Evolutionary conservation across 2,329 filamentous ascomycete genomes (phyloP).

Genomic region (Ophiocordyceps camponoti-floridani): DNA sequence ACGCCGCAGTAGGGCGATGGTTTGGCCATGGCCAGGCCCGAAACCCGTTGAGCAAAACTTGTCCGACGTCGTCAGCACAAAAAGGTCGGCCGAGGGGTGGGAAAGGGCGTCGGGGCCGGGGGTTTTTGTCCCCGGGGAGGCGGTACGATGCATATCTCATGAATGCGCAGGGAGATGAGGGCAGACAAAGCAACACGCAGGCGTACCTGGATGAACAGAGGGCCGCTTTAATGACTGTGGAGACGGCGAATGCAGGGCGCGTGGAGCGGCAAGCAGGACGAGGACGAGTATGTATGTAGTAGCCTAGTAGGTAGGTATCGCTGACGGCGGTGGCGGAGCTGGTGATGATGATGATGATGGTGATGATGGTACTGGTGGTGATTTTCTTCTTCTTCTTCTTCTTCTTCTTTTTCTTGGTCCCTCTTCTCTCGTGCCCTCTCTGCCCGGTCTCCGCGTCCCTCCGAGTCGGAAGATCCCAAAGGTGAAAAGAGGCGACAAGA

Average conservation of each 20-base stretch:
- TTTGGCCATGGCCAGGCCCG: slow-evolving; percentile 33
- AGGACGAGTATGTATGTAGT: too few species aligned
- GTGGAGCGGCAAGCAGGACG: background rate
- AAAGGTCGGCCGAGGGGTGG: background rate
- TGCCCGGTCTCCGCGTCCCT: too few species aligned
- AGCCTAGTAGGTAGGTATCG: background rate
- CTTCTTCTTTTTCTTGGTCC: too few species aligned
- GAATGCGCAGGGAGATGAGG: background rate
- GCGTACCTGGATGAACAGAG: slow-evolving; percentile 1
- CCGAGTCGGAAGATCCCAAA: background rate
- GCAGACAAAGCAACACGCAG: background rate
- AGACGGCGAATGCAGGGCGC: slow-evolving; percentile 3
- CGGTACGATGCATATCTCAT: background rate
- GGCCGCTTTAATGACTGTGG: background rate
- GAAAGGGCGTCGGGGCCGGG: background rate
- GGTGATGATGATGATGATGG: too few species aligned
- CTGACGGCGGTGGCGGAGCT: background rate
- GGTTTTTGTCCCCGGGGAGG: background rate
- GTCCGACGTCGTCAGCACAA: background rate
- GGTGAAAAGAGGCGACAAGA: background rate
- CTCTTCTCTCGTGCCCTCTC: too few species aligned
- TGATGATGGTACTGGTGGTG: too few species aligned
- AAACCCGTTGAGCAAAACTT: background rate
- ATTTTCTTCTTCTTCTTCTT: too few species aligned
- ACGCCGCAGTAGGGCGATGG: slow-evolving; percentile 26